Evolutionary conservation across 2,329 filamentous ascomycete genomes (phyloP), one percentile per base, ranked within the genome.

Genomic region (Trichoderma koningiopsis): DNA sequence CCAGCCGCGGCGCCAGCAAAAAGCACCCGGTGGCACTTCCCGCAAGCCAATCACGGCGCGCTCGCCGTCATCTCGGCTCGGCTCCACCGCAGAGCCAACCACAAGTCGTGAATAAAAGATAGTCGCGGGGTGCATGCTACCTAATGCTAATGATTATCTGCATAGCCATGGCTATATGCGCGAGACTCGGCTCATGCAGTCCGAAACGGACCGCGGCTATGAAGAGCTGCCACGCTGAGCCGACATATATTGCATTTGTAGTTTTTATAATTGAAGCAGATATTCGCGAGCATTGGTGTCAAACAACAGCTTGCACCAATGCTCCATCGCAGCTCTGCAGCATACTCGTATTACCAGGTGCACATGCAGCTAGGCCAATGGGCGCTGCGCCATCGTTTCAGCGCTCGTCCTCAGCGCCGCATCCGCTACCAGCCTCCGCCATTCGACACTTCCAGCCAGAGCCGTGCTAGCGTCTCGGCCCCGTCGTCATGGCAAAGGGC

Each of bases 151-250:
- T 62, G 43, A 63, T 64, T 64, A 64, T 56, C 22, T 64, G 63
- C 63, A 67, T 67, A 57, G 52, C 62, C 62, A 65, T 65, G 62
- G 62, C 57, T 65, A 35, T 65, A 65, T 65, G 62, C 53, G 37
- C 43, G 62, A 65, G 62, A 65, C 62, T 57, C 53, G 62, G 62
- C 62, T 65, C 53, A 65, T 65, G 53, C 62, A 65, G 43, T 27
- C 47, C 27, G 10, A 56, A 56, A 56, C 7, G 27, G 27, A 33
- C 62, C 62, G 62, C 52, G 62, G 62, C 53, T 57, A 43, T 65
- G 62, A 40, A 61, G n/a, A 33, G 4, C 60, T 27, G 60, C n/a
- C 5, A 11, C 7, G 40, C 24, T 53, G 43, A 31, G 14, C n/a
- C n/a, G 47, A 49, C 1, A 10, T 10, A 8, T 8, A 14, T 1